Percentiles rank a stretch among this genome's conserved stretches.
phyloP scores from a whole-genome alignment of 306 rosid genomes.

The Castanea sativa region DNA sequence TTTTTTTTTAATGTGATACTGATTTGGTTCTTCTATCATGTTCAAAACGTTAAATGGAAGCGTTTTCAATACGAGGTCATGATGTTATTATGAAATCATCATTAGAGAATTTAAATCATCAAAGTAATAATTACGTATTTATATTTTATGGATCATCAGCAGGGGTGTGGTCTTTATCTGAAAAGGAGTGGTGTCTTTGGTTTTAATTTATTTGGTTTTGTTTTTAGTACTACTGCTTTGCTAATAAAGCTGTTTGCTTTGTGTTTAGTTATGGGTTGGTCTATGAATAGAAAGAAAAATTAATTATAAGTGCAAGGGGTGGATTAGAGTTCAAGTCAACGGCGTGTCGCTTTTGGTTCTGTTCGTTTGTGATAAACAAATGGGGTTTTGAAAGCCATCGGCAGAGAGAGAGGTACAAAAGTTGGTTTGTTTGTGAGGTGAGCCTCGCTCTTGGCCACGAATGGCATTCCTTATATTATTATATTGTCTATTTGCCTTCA shows the following conservation, averaged over 20 bases:
- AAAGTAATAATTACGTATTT: not conserved
- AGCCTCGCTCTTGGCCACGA: no score
- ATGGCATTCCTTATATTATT: no score
- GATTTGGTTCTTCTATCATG: conserved; percentile 6
- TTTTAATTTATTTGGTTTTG: not conserved
- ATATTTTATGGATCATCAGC: not conserved
- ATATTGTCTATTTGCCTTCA: no score
- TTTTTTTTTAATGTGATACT: not conserved
- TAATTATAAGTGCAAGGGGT: not conserved
- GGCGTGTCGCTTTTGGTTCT: conserved; percentile 8
- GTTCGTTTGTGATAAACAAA: not conserved
- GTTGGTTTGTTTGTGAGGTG: no score
- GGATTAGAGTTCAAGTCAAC: conserved; percentile 25
- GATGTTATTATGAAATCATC: not conserved
- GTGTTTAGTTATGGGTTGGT: not conserved
- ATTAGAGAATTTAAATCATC: not conserved
- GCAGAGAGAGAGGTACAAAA: no score
- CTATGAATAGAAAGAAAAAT: not conserved
- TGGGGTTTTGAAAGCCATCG: not conserved
- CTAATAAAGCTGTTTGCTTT: not conserved
- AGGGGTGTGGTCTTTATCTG: not conserved
- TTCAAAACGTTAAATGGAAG: not conserved
- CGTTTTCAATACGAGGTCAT: conserved; percentile 3
- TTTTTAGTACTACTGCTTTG: not conserved
- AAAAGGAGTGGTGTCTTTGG: not conserved